Evolutionary conservation across 1,284 basidiomycete species (phyloP), one percentile per base, ranked within the genome.

Genomic region (Boletus sp.): DNA sequence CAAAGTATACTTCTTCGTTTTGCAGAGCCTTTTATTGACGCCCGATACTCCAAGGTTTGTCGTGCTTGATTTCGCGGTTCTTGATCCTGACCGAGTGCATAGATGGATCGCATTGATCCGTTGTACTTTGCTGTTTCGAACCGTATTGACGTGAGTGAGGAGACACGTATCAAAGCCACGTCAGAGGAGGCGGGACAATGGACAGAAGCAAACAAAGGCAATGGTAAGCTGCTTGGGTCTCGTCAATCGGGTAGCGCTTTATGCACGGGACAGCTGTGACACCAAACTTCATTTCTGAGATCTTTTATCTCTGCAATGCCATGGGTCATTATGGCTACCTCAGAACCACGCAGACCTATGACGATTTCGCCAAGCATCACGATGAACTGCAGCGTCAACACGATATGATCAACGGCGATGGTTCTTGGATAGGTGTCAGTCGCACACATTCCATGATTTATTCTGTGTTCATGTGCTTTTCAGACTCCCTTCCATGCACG

Each of bases 11-110:
- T 98, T 20, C 74, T 94, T 35, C 81, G 85, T 17, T 91, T 99
- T 57, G 88, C 93, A n/a, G 91, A 94, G 57, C 96, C 96, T 0
- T 97, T 99, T 64, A 93, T 98, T 78, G 95, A 99, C 66, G 83
- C 89, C 0, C 82, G 79, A 47, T 95, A 87, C 60, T 83, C 85
- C 44, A 99, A 98, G 78, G 91, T 87, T 58, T 41, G 69, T 46
- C 13, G 17, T 19, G 20, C 23, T 16, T 10, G 5, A 30, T 49
- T 22, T 33, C 38, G 6, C 13, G 37, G 25, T 22, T 25, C 12
- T 40, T 19, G 19, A 46, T 22, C 14, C 41, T 65, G 48, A 68
- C 16, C 29, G 35, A 8, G 25, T 2, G 8, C 5, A 23, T 51
- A 94, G 90, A 85, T 96, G 59, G 91, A 98, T 65, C 88, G 91